These are phyloP conservation scores for Clohesyomyces aquaticus DNA, from an alignment of 495 filamentous ascomycete species.

Conservation along the genomic window DNA sequence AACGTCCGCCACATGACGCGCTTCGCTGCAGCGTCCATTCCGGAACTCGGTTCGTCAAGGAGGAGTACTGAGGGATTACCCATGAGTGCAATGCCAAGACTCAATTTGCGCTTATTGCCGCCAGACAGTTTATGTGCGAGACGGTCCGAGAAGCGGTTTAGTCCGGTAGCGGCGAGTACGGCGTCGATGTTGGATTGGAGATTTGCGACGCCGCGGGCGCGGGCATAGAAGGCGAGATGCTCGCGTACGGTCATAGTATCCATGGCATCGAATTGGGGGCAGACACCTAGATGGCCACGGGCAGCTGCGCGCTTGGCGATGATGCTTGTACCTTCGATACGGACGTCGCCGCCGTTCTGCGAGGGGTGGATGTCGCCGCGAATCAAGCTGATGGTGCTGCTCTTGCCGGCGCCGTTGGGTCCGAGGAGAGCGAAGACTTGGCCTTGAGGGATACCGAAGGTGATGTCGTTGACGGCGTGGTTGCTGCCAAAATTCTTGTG, in stretches of 20 bases:
- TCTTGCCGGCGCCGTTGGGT: conserved; percentile 88
- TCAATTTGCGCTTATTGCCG: conserved; percentile 75
- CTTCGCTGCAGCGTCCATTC: conserved; percentile 43
- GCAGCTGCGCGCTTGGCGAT: conserved; percentile 64
- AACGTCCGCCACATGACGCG: conserved; percentile 43
- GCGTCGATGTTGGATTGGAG: conserved; percentile 63
- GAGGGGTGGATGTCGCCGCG: conserved; percentile 70
- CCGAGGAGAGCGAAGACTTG: conserved; percentile 86
- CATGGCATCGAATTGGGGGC: conserved; percentile 70
- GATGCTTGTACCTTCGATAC: conserved; percentile 73
- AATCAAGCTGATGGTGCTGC: conserved; percentile 80
- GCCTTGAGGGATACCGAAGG: conserved; percentile 74
- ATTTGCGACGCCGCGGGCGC: conserved; percentile 66
- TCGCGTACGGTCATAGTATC: conserved; percentile 57
- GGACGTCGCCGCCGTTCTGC: conserved; percentile 61
- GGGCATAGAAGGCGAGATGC: conserved; percentile 75
- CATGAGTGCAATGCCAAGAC: conserved; percentile 75
- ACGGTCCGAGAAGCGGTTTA: conserved; percentile 58
- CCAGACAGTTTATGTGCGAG: conserved; percentile 70
- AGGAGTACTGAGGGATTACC: conserved; percentile 74
- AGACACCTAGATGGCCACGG: conserved; percentile 74
- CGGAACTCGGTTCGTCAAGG: conserved; percentile 55
- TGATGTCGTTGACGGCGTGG: conserved; percentile 78
- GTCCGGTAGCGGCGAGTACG: conserved; percentile 48
- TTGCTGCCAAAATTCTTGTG: conserved; percentile 62